These are phyloP conservation scores for Coccinonectria pachysandricola DNA, from an alignment of 2,329 filamentous ascomycete genomes.

Conservation along the genomic window DNA sequence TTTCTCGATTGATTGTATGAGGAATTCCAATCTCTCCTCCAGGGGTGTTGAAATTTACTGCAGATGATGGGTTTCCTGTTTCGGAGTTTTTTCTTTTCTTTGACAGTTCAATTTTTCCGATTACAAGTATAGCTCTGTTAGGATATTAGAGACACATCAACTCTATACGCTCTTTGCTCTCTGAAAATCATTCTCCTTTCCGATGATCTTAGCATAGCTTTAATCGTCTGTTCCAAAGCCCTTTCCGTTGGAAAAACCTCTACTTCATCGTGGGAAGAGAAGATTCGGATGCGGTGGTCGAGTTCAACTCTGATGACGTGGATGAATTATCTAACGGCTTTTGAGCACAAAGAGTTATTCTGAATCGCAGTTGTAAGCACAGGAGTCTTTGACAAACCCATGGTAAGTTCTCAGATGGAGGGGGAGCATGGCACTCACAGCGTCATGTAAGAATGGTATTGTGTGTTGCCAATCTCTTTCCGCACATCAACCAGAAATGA, in stretches of 20 bases:
- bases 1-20: constrained; percentile 11
- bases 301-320: constrained; percentile 5
- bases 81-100: too few relatives aligned
- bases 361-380: constrained; percentile 3
- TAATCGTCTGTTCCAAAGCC: constrained; percentile 1
- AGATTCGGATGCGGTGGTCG: constrained; percentile 7
- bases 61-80: constrained; percentile 1
- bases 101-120: neutral
- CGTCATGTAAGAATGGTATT: constrained; percentile 17
- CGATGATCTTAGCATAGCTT: neutral
- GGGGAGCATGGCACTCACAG: constrained; percentile 8
- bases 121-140: constrained; percentile 1
- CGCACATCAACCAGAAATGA: constrained; percentile 10
- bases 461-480: constrained; percentile 11
- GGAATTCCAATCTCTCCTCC: neutral
- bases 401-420: constrained; percentile 3
- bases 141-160: constrained; percentile 1
- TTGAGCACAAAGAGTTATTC: constrained; percentile 11
- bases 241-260: neutral
- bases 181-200: neutral
- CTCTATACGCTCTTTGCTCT: neutral
- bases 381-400: constrained; percentile 1
- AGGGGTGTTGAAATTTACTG: neutral
- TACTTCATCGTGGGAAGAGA: constrained; percentile 2
- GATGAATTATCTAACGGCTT: constrained; percentile 8